A percentile compares a stretch with the other conserved stretches of the same genome.
Conservation (phyloP, 495 filamentous ascomycete species). For the Penicillium subrubescens region DNA sequence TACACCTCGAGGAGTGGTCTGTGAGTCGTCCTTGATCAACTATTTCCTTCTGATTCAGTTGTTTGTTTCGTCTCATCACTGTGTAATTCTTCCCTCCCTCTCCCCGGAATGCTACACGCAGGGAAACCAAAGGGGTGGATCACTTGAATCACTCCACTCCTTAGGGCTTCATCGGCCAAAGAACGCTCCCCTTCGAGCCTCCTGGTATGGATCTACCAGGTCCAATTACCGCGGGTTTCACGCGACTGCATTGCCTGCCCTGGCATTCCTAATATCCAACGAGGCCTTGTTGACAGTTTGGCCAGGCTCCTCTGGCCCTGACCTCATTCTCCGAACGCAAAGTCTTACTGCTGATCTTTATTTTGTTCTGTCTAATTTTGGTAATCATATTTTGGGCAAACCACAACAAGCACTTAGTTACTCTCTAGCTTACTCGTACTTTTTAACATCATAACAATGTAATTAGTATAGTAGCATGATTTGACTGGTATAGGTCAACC, state of each 20-base stretch:
- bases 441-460: neutral
- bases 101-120: constrained; percentile 37
- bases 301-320: constrained; percentile 1
- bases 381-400: neutral
- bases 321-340: neutral
- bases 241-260: constrained; percentile 11
- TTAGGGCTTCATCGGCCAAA: constrained; percentile 14
- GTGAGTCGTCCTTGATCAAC: constrained; percentile 19
- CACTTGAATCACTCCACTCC: constrained; percentile 23
- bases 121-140: constrained; percentile 28
- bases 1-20: constrained; percentile 35
- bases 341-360: neutral
- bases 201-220: constrained; percentile 41
- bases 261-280: constrained; percentile 22
- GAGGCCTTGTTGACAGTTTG: neutral
- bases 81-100: constrained; percentile 19
- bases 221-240: constrained; percentile 13
- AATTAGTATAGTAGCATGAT: neutral
- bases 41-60: constrained; percentile 4
- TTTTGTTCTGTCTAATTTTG: neutral
- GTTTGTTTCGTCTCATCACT: constrained; percentile 10
- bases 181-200: constrained; percentile 10
- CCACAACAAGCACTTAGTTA: neutral
- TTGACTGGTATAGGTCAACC: neutral
- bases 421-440: neutral